These are phyloP conservation scores for Bidens hawaiensis DNA, from an alignment of 140 eudicot genomes.

Conservation along the genomic window DNA sequence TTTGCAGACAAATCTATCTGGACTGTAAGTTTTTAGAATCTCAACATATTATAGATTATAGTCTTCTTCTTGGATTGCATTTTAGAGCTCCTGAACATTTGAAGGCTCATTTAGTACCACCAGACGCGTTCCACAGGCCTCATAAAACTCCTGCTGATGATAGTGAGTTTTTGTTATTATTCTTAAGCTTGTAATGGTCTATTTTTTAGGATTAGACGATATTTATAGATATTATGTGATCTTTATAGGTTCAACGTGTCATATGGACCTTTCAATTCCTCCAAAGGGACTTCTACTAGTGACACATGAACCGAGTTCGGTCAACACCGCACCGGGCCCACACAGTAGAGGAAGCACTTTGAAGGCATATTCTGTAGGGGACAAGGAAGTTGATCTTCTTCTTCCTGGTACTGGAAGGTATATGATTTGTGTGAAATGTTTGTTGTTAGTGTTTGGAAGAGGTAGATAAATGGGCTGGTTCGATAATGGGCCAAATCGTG, in stretches of 20 bases:
- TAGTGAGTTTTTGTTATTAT: conserved; percentile 29
- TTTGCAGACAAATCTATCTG: conserved; percentile 55
- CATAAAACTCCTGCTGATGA: conserved; percentile 27
- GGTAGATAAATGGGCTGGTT: neutral
- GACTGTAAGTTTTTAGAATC: conserved; percentile 67
- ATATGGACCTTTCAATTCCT: conserved; percentile 58
- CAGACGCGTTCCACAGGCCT: conserved; percentile 33
- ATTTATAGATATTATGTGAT: conserved; percentile 6
- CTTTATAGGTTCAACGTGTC: conserved; percentile 37
- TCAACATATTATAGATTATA: conserved; percentile 68
- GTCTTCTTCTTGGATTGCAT: conserved; percentile 91
- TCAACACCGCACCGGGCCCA: conserved; percentile 74
- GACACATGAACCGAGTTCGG: conserved; percentile 87
- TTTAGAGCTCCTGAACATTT: conserved; percentile 95
- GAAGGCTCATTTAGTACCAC: conserved; percentile 55
- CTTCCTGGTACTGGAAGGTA: conserved; percentile 98
- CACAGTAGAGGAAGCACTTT: conserved; percentile 80
- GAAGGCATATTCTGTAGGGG: conserved; percentile 80
- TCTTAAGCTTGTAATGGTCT: neutral
- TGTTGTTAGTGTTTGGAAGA: neutral
- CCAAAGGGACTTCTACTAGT: conserved; percentile 78
- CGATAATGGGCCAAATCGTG: neutral
- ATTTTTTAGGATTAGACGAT: conserved; percentile 26
- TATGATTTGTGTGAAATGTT: neutral
- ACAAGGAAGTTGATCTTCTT: conserved; percentile 84